Base-by-base conservation (phyloP, 345 rosid species). In the Trapa bicornis region DNA sequence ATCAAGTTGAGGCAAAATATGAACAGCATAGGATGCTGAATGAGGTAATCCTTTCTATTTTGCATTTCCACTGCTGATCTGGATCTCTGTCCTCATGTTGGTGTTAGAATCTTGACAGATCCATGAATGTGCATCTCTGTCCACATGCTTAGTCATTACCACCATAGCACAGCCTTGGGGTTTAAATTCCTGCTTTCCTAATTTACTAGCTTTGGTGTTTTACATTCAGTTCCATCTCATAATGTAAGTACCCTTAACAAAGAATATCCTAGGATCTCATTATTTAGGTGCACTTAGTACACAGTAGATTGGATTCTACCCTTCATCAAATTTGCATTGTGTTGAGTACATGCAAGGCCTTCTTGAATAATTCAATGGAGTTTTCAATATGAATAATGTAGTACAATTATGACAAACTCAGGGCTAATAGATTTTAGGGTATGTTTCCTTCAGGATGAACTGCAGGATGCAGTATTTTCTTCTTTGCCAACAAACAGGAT, bases 401-500 rank as follows among this genome's bases (percentile, higher is more conserved):
- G 16, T 3, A 1, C 56, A 50, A 3, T 50, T 50, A 17, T 50
- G 56, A 5, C 56, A 50, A 50, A 50, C 4, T 1, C 17, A 14
- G 61, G 10, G 9, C 36, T 22, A 29, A 5, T 29, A 3, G 37
- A 57, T 6, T 64, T 16, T 16, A 16, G 15, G 39, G 45, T 37
- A 32, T 2, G 22, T 39, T 37, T 32, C 42, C 77, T 60, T 54
- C 75, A 86, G 92, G 96, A 91, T 83, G 96, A 88, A 75, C 72
- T 91, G 75, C 87, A 93, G 69, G 94, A 88, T 75, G 96, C 91
- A 67, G 91, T 88, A 63, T 80, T 91, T 91, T 91, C 57, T 96
- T 91, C 62, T 88, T 88, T 80, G 96, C 97, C 16, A 89, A 91
- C 89, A 91, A 88, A 69, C 93, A 88, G 79, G 97, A 91, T 83